phyloP scores from a whole-genome alignment of 352 stramenopile species.

The Phytophthora agathidicida region DNA sequence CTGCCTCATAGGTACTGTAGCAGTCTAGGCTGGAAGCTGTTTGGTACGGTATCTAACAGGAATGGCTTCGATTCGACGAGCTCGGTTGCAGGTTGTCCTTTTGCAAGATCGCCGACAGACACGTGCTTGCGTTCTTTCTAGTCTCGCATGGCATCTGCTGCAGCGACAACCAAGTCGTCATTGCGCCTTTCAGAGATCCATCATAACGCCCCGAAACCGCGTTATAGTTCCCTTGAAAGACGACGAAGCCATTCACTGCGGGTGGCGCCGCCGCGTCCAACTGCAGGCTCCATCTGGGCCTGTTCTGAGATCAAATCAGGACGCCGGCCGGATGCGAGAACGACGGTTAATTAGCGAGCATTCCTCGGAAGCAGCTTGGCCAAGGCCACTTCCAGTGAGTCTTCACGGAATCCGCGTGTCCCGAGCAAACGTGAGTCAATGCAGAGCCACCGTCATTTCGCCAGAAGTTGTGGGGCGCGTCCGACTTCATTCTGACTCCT shows the following conservation, averaged over 20 bases:
- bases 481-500: slow-evolving; percentile 29
- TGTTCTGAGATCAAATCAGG: slow-evolving; percentile 25
- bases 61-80: no score
- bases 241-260: not conserved
- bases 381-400: slow-evolving; percentile 5
- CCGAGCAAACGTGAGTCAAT: slow-evolving; percentile 17
- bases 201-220: not conserved
- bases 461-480: slow-evolving; percentile 17
- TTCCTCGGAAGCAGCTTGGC: slow-evolving; percentile 18
- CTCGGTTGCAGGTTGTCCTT: no score
- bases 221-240: slow-evolving; percentile 4
- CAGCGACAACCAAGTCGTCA: not conserved
- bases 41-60: no score
- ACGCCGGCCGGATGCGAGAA: not conserved
- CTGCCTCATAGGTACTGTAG: no score
- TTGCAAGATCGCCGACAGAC: no score
- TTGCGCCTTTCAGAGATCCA: not conserved
- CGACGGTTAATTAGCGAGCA: not conserved
- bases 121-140: no score
- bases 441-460: slow-evolving; percentile 11
- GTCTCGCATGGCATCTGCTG: slow-evolving; percentile 1
- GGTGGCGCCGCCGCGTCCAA: slow-evolving; percentile 6
- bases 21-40: no score
- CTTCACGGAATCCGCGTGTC: slow-evolving; percentile 28
- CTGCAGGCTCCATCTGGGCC: slow-evolving; percentile 25